Base-by-base conservation (phyloP, 768 basidiomycete genomes). In the Strobilomyces dryophilus region DNA sequence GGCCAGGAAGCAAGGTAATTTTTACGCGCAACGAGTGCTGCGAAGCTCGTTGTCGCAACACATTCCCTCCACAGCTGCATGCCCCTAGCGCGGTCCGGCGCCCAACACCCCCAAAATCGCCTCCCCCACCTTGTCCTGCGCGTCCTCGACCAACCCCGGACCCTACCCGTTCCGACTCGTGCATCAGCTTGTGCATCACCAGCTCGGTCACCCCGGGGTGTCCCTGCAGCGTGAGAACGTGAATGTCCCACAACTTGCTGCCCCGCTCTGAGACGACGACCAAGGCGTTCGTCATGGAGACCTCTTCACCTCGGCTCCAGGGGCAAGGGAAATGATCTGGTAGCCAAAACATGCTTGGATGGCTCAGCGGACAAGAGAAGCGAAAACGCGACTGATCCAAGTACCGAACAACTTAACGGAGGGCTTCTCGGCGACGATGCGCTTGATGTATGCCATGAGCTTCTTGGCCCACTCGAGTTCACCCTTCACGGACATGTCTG, bases 281-380 rank as follows among this genome's bases (percentile, higher is more conserved):
- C n/a, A n/a, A 1, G 20, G 42, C 20, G 4, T 5, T n/a, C 24
- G 40, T 43, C 24, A 51, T 42, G 3, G 34, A n/a, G 34, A 44
- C 3, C 3, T n/a, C n/a, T n/a, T n/a, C n/a, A n/a, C n/a, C n/a
- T n/a, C n/a, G n/a, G n/a, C n/a, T n/a, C n/a, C 93, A 26, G 91
- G 74, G 0, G 93, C 92, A 17, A 84, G 76, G 3, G 84, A 79
- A 52, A 95, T 60, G 60, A 92, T 84, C 60, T 94, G 92, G 69
- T 94, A 91, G 0, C 91, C 93, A 61, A 93, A n/a, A n/a, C n/a
- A n/a, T n/a, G n/a, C n/a, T n/a, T 89, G 60, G 34, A 18, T 18
- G 2, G 21, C 3, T 36, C 10, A 27, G n/a, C 6, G 4, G 18
- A 35, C 10, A 15, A 10, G 3, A 27, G 10, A 8, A 26, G 34